Percentiles rank a stretch among this genome's conserved stretches.
phyloP scores from a whole-genome alignment of 345 rosid genomes.

The Cardamine resedifolia region DNA sequence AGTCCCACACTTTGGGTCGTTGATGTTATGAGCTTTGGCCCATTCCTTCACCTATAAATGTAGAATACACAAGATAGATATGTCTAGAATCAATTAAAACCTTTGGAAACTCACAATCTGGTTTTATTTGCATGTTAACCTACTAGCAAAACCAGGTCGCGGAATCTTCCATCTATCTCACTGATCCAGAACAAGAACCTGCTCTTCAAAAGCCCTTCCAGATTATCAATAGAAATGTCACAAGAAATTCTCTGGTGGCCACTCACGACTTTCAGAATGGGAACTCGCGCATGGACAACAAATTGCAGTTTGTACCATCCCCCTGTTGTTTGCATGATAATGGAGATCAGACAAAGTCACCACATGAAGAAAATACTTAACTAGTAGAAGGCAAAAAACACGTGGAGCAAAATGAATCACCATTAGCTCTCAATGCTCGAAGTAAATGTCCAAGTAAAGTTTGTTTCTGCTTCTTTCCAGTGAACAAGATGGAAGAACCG shows the following conservation, averaged over 20 bases:
- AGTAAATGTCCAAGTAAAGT: conserved; percentile 54
- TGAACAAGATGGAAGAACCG: conserved; percentile 54
- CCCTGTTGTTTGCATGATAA: conserved; percentile 43
- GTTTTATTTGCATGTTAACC: conserved; percentile 19
- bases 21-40: conserved; percentile 85
- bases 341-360: conserved; percentile 15
- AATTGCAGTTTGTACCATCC: conserved; percentile 54
- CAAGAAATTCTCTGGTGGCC: conserved; percentile 57
- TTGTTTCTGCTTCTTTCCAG: conserved; percentile 72
- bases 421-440: conserved; percentile 58
- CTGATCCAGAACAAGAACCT: conserved; percentile 76
- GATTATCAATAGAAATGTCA: conserved; percentile 81
- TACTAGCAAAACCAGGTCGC: conserved; percentile 80
- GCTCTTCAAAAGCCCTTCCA: conserved; percentile 74
- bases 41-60: conserved; percentile 86
- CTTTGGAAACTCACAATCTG: conserved; percentile 15
- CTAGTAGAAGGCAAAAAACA: not conserved
- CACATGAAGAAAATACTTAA: not conserved
- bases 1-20: conserved; percentile 65
- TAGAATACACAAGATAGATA: not conserved
- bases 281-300: conserved; percentile 69
- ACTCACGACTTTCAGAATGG: conserved; percentile 71
- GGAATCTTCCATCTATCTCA: conserved; percentile 80
- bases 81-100: not conserved
- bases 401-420: conserved; percentile 37